Base-by-base conservation (phyloP, 1,284 basidiomycete species). In the Puccinia hordei region DNA sequence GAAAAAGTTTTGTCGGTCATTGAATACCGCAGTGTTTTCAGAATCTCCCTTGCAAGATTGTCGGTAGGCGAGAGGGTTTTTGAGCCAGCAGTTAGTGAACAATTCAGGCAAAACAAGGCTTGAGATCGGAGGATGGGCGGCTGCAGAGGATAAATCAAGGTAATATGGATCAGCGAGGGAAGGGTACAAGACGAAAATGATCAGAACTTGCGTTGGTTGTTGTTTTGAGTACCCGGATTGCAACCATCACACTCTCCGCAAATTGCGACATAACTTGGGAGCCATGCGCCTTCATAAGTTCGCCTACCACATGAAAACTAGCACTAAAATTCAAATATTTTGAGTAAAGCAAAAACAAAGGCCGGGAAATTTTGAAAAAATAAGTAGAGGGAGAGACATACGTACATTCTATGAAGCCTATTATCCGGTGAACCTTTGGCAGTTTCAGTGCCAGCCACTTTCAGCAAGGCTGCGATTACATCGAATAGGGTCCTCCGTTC, bases 191-290 rank as follows among this genome's bases (percentile, higher is more conserved):
- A 53, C 30, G 3, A 15, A 41, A 79, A 2, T n/a, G 22, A 27
- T 30, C 9, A 57, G 19, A 22, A 30, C 69, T 73, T 35, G 72
- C 78, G 30, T 46, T 63, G 38, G 68, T 27, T 9, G 51, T 63
- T 13, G 68, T 46, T 49, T 73, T 80, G 59, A 73, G 57, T 15
- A 80, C 57, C 44, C 59, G 73, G 0, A 80, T 57, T 10, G 69
- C 61, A 46, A 61, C 53, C 46, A 80, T 63, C 5, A 80, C 87
- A 51, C 95, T 92, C 84, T 98, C 95, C 63, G 91, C 89, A 90
- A 95, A 92, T 83, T 94, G 91, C 0, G 94, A 96, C 95, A 97
- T 98, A 85, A 95, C 91, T 92, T 97, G 68, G 13, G 69, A 73
- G 44, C 78, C 78, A 61, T 80, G 78, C 19, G 61, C 69, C 44